Evolutionary conservation across 148 eudicot species (phyloP).

Genomic region (Chenopodium quinoa): DNA sequence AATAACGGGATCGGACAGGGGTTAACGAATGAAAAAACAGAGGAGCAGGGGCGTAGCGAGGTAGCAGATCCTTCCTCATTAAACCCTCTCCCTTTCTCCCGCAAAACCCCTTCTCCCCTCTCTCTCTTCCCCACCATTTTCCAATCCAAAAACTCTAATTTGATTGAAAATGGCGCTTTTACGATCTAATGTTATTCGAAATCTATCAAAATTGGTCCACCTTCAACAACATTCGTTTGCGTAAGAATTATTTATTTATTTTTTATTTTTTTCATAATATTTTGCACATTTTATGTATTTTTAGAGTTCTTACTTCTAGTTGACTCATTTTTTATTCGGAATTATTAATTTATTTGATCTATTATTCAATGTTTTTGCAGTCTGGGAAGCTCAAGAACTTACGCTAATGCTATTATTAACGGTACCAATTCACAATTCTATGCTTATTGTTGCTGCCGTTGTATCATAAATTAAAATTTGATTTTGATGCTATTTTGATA

Average conservation of each 20-base stretch:
- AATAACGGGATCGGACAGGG: too few relatives aligned
- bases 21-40: too few relatives aligned
- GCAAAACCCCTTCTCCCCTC: slow-evolving; percentile 10
- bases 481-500: slow-evolving; percentile 2
- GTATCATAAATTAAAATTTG: not conserved
- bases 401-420: slow-evolving; percentile 26
- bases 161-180: slow-evolving; percentile 26
- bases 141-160: not conserved
- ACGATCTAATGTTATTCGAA: slow-evolving; percentile 24
- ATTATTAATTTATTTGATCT: not conserved
- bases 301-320: not conserved
- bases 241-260: slow-evolving; percentile 6
- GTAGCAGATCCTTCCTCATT: too few relatives aligned
- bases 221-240: slow-evolving; percentile 16
- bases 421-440: slow-evolving; percentile 24
- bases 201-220: slow-evolving; percentile 2
- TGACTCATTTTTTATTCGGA: too few relatives aligned
- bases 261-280: not conserved
- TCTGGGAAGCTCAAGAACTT: slow-evolving; percentile 44
- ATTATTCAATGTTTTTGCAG: slow-evolving; percentile 29
- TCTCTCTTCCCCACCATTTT: not conserved
- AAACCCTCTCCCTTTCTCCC: not conserved
- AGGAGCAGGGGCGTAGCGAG: too few relatives aligned
- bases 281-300: not conserved
- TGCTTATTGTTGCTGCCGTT: not conserved